Conservation (phyloP, 345 rosid species). For the Eucalyptus viminalis region DNA sequence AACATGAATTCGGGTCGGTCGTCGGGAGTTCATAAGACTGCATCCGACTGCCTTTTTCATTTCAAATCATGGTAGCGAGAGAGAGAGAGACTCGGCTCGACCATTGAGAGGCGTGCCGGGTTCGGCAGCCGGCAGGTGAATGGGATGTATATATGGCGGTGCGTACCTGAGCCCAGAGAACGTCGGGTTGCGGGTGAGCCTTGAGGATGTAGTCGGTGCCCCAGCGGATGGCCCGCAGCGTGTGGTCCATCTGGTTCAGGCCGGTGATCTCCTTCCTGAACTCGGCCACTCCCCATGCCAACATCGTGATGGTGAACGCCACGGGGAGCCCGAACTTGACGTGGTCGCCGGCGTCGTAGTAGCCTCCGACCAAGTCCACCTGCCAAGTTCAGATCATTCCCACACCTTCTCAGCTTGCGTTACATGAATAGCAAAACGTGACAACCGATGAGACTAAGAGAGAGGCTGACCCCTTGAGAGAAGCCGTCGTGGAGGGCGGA, state of each 20-base stretch:
- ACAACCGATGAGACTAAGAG: not conserved
- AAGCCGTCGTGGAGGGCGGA: slow-evolving; percentile 55
- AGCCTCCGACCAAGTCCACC: slow-evolving; percentile 84
- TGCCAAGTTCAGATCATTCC: not conserved
- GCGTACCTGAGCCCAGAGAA: slow-evolving; percentile 70
- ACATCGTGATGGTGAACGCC: slow-evolving; percentile 69
- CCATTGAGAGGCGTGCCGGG: not conserved
- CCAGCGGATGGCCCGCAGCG: slow-evolving; percentile 64
- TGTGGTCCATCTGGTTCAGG: slow-evolving; percentile 42
- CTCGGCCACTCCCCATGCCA: slow-evolving; percentile 67
- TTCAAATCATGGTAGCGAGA: not conserved
- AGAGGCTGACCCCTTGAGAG: slow-evolving; percentile 30
- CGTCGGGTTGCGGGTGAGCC: slow-evolving; percentile 61
- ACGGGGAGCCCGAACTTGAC: slow-evolving; percentile 89
- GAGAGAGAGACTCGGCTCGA: not conserved
- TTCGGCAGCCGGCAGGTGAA: not conserved
- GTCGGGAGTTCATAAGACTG: not conserved
- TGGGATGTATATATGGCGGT: not conserved
- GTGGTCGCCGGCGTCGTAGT: slow-evolving; percentile 90
- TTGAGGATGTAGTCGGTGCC: slow-evolving; percentile 77
- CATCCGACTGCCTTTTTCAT: not conserved
- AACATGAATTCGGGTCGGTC: not conserved
- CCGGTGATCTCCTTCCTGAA: slow-evolving; percentile 42
- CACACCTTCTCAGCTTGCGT: not conserved
- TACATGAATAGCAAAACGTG: not conserved